Percentiles rank a stretch among this genome's conserved stretches.
These are phyloP conservation scores for Eucalyptus guilfoylei DNA, from an alignment of 345 rosid species.

Conservation along the genomic window DNA sequence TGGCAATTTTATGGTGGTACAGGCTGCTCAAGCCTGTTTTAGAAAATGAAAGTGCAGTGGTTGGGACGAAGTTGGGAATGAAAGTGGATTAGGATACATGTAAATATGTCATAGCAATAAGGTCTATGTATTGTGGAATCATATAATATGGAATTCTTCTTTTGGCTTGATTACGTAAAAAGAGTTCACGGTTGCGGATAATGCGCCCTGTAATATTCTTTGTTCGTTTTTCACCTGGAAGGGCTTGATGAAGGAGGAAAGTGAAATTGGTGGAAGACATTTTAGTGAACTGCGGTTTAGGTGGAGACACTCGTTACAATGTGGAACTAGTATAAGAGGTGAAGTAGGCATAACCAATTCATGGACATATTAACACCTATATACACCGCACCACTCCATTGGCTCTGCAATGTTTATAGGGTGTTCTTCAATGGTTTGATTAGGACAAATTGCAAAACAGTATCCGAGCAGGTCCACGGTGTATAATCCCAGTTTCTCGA, in stretches of 20 bases:
- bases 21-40: background rate
- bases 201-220: background rate
- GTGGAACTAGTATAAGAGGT: background rate
- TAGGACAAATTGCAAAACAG: background rate
- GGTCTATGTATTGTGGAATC: background rate
- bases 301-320: background rate
- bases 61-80: background rate
- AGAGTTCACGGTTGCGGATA: background rate
- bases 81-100: background rate
- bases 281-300: background rate
- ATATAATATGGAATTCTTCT: background rate
- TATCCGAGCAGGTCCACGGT: background rate
- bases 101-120: background rate
- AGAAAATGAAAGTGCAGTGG: background rate
- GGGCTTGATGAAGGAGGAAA: background rate
- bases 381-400: background rate
- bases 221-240: background rate
- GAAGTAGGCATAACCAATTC: background rate
- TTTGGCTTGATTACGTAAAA: background rate
- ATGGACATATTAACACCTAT: background rate
- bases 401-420: background rate
- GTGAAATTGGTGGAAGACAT: background rate
- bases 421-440: background rate
- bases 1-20: background rate
- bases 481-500: background rate